Conservation (phyloP, 108 stramenopile genomes). For the Seminavis robusta region DNA sequence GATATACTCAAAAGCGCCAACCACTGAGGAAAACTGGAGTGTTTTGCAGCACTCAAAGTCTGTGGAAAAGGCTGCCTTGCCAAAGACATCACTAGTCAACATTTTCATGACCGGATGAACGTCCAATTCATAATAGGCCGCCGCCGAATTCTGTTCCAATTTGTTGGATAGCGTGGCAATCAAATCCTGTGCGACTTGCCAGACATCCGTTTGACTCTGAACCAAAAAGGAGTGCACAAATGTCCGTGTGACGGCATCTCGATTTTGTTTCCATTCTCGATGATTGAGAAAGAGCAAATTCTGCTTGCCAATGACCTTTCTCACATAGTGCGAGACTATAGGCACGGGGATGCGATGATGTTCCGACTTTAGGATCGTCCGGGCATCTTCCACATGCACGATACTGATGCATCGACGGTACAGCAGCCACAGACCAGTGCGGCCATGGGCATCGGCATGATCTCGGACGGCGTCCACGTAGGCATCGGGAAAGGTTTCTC, state of each 20-base stretch:
- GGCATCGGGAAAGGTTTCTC: too few species aligned
- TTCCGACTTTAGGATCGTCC: too few species aligned
- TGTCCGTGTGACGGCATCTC: constrained; percentile 17
- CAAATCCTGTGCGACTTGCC: not conserved
- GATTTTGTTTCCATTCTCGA: constrained; percentile 29
- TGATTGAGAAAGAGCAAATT: constrained; percentile 12
- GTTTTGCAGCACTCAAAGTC: constrained; percentile 22
- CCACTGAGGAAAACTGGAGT: constrained; percentile 3
- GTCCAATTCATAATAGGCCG: constrained; percentile 1
- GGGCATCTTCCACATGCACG: too few species aligned
- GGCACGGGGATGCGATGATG: too few species aligned
- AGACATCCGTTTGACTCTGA: constrained; percentile 3
- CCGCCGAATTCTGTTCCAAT: not conserved
- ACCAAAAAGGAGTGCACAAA: not conserved
- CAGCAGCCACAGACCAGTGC: too few species aligned
- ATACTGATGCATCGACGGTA: too few species aligned
- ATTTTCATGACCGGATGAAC: constrained; percentile 19
- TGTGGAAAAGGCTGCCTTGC: constrained; percentile 11
- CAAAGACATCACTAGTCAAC: constrained; percentile 28
- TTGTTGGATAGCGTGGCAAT: constrained; percentile 3
- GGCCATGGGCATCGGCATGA: too few species aligned
- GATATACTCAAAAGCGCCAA: constrained; percentile 13
- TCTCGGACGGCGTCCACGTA: too few species aligned
- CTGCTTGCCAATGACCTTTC: constrained; percentile 11
- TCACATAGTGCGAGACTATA: too few species aligned